Evolutionary conservation across 2,329 filamentous ascomycete species (phyloP).

Genomic region (Alternaria angustiovoidea): DNA sequence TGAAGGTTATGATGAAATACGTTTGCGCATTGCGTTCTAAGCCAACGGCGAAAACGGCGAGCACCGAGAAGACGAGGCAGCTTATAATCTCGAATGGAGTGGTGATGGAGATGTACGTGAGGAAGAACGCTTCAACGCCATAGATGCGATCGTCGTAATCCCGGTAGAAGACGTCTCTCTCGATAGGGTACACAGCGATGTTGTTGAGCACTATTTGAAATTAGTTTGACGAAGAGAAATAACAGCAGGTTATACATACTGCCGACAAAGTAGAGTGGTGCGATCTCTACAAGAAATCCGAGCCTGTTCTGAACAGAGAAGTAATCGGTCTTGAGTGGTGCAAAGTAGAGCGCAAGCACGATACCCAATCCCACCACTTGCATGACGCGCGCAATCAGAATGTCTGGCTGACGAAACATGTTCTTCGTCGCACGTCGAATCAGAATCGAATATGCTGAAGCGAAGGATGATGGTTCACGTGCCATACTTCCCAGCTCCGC

Average conservation of each 20-base stretch:
- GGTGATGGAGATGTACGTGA: slow-evolving; percentile 74
- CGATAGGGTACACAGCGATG: slow-evolving; percentile 74
- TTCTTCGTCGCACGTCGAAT: slow-evolving; percentile 74
- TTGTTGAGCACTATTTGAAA: slow-evolving; percentile 71
- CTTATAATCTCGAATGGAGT: slow-evolving; percentile 74
- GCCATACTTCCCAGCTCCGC: slow-evolving; percentile 75
- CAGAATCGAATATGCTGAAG: slow-evolving; percentile 71
- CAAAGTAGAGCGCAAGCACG: slow-evolving; percentile 63
- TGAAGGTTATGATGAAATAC: slow-evolving; percentile 73
- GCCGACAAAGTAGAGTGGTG: slow-evolving; percentile 76
- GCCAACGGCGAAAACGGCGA: slow-evolving; percentile 71
- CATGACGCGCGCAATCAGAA: slow-evolving; percentile 48
- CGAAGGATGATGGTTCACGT: slow-evolving; percentile 68
- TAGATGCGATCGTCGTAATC: slow-evolving; percentile 80
- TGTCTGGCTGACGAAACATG: slow-evolving; percentile 50
- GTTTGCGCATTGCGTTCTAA: slow-evolving; percentile 69
- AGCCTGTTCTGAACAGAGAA: slow-evolving; percentile 75
- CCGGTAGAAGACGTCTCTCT: slow-evolving; percentile 78
- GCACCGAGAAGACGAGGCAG: slow-evolving; percentile 70
- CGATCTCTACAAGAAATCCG: slow-evolving; percentile 76
- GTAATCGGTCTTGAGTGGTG: slow-evolving; percentile 74
- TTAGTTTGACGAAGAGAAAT: slow-evolving; percentile 1
- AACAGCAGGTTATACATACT: slow-evolving; percentile 45
- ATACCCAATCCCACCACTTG: slow-evolving; percentile 50
- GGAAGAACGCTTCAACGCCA: slow-evolving; percentile 73